A percentile compares a stretch with the other conserved stretches of the same genome.
These are phyloP conservation scores for Mercurialis annua DNA, from an alignment of 345 rosid species.

Conservation along the genomic window DNA sequence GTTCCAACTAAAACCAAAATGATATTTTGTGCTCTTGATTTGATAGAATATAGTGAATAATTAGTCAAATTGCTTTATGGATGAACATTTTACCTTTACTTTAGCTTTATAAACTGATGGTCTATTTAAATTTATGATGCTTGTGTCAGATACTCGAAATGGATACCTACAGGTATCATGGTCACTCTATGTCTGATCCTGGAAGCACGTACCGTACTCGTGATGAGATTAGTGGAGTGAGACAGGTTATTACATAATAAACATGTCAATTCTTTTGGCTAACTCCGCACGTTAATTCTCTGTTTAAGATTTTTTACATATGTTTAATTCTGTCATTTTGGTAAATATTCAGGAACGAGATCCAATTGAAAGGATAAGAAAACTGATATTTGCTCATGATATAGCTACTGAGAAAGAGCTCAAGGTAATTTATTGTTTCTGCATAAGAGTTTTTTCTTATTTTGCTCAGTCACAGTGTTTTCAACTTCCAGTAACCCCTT, in stretches of 20 bases:
- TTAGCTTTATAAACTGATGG: not conserved
- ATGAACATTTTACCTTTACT: not conserved
- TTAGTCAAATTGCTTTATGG: not conserved
- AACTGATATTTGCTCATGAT: conserved; percentile 69
- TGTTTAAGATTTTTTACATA: not conserved
- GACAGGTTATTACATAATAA: conserved; percentile 57
- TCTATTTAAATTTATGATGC: conserved; percentile 13
- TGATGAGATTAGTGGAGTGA: conserved; percentile 89
- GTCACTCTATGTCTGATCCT: conserved; percentile 99
- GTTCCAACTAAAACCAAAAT: not conserved
- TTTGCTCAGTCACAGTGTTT: not conserved
- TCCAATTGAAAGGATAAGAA: conserved; percentile 85
- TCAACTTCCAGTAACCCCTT: not conserved
- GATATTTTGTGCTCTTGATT: not conserved
- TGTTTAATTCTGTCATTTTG: not conserved
- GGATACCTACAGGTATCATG: conserved; percentile 99
- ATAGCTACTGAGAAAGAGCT: conserved; percentile 92
- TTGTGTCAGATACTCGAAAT: conserved; percentile 84
- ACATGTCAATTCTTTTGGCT: not conserved
- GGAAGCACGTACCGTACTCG: conserved; percentile 99
- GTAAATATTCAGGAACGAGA: conserved; percentile 71
- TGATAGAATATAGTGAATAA: not conserved
- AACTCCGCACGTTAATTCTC: conserved; percentile 5
- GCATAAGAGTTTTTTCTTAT: not conserved
- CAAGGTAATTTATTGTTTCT: conserved; percentile 48